Percentiles rank a stretch among this genome's conserved stretches.
phyloP scores from a whole-genome alignment of 441 rosid genomes.

The Pelargonium fulgidum region DNA sequence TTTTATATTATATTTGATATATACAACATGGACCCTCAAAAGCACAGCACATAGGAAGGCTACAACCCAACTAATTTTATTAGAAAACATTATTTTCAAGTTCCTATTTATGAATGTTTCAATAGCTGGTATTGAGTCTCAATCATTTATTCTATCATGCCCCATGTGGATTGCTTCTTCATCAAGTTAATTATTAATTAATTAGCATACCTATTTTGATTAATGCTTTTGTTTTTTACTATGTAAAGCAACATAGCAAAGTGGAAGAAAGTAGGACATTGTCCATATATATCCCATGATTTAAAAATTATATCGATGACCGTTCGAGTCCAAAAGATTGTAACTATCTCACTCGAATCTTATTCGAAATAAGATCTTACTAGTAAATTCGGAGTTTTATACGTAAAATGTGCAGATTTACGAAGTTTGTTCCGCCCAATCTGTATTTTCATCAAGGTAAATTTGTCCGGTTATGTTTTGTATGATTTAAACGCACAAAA shows the following conservation, averaged over 20 bases:
- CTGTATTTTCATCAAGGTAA: no score
- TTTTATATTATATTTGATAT: not conserved
- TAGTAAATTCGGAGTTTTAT: no score
- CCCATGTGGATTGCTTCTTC: not conserved
- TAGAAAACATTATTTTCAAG: not conserved
- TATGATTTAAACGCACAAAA: no score
- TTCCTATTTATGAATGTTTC: not conserved
- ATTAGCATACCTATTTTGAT: not conserved
- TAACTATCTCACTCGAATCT: no score
- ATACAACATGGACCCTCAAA: not conserved
- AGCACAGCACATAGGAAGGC: not conserved
- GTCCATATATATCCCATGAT: not conserved
- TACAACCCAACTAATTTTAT: slow-evolving; percentile 4
- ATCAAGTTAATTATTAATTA: not conserved
- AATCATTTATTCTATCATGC: not conserved
- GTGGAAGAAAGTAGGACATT: not conserved
- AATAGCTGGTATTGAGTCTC: not conserved
- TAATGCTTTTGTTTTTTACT: not conserved
- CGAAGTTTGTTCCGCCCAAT: no score
- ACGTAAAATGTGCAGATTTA: no score
- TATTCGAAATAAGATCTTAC: no score
- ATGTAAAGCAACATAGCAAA: not conserved
- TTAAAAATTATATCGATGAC: no score
- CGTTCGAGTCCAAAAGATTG: no score
- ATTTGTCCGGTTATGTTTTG: no score